Evolutionary conservation across 2,329 filamentous ascomycete genomes (phyloP).

Genomic region (Diplodia scrobiculata): DNA sequence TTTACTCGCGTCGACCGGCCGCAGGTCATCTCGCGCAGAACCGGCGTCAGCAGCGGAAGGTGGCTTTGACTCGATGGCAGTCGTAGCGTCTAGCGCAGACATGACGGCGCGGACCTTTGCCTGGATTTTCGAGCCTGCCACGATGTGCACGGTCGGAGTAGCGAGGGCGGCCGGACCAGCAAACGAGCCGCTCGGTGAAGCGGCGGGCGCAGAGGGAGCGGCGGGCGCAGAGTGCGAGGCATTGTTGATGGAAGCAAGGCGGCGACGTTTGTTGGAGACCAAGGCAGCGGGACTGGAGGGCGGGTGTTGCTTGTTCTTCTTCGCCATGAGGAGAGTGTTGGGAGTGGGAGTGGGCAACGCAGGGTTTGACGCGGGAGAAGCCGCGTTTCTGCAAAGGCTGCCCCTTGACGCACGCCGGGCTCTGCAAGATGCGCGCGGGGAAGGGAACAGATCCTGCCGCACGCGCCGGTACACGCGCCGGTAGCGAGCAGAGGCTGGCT

Average conservation of each 20-base stretch:
- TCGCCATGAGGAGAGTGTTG: slow-evolving; percentile 12
- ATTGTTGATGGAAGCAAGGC: slow-evolving; percentile 7
- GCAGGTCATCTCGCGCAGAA: background rate
- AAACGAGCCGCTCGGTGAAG: background rate
- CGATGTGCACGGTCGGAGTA: slow-evolving; percentile 15
- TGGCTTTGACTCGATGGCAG: background rate
- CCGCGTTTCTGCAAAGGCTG: background rate
- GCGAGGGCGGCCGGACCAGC: background rate
- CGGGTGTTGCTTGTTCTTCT: slow-evolving; percentile 26
- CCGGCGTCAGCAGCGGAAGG: background rate
- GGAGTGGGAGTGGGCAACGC: background rate
- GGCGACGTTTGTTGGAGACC: slow-evolving; percentile 27
- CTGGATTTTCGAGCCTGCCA: slow-evolving; percentile 24
- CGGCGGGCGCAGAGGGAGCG: background rate
- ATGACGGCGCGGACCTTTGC: slow-evolving; percentile 24
- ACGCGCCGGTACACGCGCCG: background rate
- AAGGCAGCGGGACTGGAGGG: slow-evolving; percentile 12
- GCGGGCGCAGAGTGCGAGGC: background rate
- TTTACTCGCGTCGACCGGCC: background rate
- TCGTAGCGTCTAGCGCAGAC: background rate
- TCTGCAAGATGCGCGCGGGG: background rate
- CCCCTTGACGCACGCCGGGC: background rate
- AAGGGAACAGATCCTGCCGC: background rate
- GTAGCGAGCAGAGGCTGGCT: background rate
- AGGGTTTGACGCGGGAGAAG: background rate